Evolutionary conservation across 331 rosid species (phyloP).

Genomic region (Stylosanthes scabra): DNA sequence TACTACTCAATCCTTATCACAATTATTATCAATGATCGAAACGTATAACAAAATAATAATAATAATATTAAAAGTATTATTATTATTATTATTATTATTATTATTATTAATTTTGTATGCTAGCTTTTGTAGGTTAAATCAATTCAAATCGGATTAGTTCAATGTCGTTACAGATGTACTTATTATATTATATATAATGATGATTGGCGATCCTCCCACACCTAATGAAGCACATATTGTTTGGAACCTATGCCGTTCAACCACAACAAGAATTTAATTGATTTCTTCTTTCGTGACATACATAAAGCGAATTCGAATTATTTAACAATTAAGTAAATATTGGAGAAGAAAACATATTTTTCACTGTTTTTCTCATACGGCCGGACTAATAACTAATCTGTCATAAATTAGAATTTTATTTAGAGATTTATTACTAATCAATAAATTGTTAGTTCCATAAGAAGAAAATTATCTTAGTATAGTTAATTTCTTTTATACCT

Average conservation of each 20-base stretch:
- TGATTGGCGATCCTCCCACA: neutral
- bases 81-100: no score
- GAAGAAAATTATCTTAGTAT: no score
- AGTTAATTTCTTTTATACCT: no score
- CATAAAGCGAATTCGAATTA: neutral
- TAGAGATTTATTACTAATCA: no score
- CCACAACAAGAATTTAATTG: neutral
- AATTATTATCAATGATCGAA: neutral
- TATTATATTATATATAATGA: neutral
- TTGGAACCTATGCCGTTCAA: slow-evolving; percentile 2
- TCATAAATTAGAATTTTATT: no score
- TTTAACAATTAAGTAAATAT: neutral
- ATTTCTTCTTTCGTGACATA: neutral
- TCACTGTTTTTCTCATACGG: no score
- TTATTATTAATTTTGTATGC: neutral
- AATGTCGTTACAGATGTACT: neutral
- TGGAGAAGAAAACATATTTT: no score
- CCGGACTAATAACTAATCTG: no score
- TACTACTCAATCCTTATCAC: neutral
- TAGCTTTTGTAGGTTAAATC: neutral
- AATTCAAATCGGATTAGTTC: neutral
- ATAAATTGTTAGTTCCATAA: no score
- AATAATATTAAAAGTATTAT: no score
- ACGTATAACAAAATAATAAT: slow-evolving; percentile 7
- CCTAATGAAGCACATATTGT: neutral